Evolutionary conservation across 2,329 filamentous ascomycete species (phyloP).

Genomic region (Fusarium proliferatum): DNA sequence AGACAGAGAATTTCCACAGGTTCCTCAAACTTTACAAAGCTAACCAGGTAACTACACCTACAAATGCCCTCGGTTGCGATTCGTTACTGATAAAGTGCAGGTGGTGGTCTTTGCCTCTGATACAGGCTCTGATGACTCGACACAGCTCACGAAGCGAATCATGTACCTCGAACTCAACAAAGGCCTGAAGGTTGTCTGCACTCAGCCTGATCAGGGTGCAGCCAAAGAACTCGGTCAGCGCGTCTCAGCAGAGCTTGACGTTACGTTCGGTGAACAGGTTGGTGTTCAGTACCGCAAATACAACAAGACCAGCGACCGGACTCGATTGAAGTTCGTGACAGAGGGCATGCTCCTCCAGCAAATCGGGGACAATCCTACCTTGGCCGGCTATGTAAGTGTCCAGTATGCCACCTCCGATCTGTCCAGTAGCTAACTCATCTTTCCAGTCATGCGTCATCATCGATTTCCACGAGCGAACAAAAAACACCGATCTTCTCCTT

Average conservation of each 20-base stretch:
- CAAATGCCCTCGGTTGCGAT: not conserved
- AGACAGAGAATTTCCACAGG: not conserved
- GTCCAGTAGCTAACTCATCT: not conserved
- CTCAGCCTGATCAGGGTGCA: accelerated
- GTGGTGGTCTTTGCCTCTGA: not conserved
- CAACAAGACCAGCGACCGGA: not conserved
- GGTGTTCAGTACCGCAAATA: not conserved
- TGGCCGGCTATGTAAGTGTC: not conserved
- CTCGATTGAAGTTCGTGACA: not conserved
- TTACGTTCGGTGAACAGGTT: not conserved
- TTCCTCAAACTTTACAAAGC: not conserved
- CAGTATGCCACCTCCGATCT: not conserved
- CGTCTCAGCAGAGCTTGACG: not conserved
- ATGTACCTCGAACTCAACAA: not conserved
- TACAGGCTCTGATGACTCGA: not conserved
- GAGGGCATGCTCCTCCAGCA: not conserved
- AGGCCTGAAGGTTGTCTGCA: not conserved
- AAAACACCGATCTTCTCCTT: not conserved
- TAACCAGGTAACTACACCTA: not conserved
- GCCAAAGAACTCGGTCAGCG: not conserved
- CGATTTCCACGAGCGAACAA: not conserved
- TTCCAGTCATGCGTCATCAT: not conserved
- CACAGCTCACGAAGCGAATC: not conserved
- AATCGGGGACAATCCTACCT: not conserved
- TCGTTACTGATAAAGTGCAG: not conserved